Evolutionary conservation across 345 rosid species (phyloP), one percentile per base, ranked within the genome.

Genomic region (Citrus maxima): DNA sequence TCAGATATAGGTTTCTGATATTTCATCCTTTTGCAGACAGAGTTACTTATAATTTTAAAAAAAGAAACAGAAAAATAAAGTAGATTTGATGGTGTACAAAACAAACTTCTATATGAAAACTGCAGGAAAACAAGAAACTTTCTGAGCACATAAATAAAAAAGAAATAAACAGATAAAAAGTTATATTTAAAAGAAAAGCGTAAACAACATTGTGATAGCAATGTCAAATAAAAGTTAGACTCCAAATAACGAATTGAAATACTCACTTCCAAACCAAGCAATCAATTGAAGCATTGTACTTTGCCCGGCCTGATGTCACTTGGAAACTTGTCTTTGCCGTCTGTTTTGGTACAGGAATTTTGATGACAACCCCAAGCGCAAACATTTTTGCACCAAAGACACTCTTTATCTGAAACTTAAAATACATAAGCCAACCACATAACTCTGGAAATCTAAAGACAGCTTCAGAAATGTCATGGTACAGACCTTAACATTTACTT

Each of bases 191-290:
- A 54, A 54, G 18, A 54, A 54, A 54, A 4, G 22, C 22, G 0
- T 61, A 70, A 67, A 56, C 10, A 82, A 60, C 21, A 18, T 34
- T 67, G 38, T 5, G 19, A 16, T 12, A 27, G 42, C 30, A 62
- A 61, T 32, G 55, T 38, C 10, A 16, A 38, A 73, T 30, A n/a
- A 71, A 56, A 32, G 46, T 28, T 58, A 59, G 46, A 61, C 22
- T 55, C 25, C 22, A 54, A 58, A 7, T 8, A 75, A 71, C 66
- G 35, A 69, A 42, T 46, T 32, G 32, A 82, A 63, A 74, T 64
- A 88, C 99, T 92, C 81, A 93, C 98, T 97, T 97, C 99, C 99
- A 97, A 81, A 97, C 97, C 90, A 97, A 85, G 89, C 98, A 94
- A 84, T 97, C 98, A 75, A 92, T 88, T 55, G 98, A 81, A 72